Percentiles rank a stretch among this genome's conserved stretches.
These are phyloP conservation scores for Oehlia diaphana DNA, from an alignment of 192 early-diverging fungal species.

Conservation along the genomic window DNA sequence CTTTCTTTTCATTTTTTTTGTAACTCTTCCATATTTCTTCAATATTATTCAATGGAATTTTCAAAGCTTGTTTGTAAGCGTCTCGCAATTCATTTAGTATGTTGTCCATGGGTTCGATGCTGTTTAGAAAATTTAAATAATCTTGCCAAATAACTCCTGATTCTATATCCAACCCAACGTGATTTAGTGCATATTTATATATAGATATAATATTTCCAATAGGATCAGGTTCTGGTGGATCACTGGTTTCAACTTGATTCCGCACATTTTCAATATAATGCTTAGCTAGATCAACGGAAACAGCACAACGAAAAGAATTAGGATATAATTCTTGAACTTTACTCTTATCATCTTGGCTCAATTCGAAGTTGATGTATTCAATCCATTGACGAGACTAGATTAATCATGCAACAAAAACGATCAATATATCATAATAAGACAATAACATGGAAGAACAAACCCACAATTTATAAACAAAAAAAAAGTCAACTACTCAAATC, in stretches of 20 bases:
- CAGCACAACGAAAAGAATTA: conserved; percentile 75
- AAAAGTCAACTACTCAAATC: background rate
- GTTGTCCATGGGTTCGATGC: conserved; percentile 80
- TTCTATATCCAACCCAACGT: conserved; percentile 87
- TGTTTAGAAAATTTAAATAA: conserved; percentile 80
- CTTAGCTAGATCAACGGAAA: conserved; percentile 85
- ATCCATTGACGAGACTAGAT: conserved; percentile 73
- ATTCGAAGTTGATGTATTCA: conserved; percentile 78
- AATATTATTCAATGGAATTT: conserved; percentile 83
- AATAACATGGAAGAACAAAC: background rate
- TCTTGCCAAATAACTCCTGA: conserved; percentile 87
- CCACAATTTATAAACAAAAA: background rate
- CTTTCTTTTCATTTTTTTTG: conserved; percentile 92
- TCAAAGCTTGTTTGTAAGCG: conserved; percentile 83
- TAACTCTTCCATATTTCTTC: conserved; percentile 78
- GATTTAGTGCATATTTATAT: conserved; percentile 86
- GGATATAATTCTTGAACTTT: conserved; percentile 84
- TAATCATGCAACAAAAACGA: background rate
- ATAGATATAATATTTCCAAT: conserved; percentile 73
- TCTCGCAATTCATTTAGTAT: conserved; percentile 84
- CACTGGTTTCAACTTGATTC: conserved; percentile 57
- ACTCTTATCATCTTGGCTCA: conserved; percentile 70
- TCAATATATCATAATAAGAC: conserved; percentile 27
- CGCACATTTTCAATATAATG: conserved; percentile 88
- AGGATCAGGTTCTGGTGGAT: conserved; percentile 55